Base-by-base conservation (phyloP, 2,329 filamentous ascomycete genomes). In the Aaosphaeria arxii region DNA sequence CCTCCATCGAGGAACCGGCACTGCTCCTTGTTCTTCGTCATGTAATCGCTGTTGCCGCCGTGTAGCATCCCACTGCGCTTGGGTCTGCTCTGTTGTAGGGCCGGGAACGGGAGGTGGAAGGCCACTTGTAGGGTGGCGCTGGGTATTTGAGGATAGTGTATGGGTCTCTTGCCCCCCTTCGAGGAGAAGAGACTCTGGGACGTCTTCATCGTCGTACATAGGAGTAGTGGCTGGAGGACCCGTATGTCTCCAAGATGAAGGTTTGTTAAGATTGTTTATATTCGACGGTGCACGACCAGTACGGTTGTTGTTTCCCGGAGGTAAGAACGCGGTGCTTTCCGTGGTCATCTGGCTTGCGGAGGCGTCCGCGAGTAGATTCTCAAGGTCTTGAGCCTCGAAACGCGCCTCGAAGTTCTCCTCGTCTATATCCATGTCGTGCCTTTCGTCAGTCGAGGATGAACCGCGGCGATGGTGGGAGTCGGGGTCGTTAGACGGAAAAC, bases 111-210 rank as follows among this genome's bases (percentile, higher is more conserved):
- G 74, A 11, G 73, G 69, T 3, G 69, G 70, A 4, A 71, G 58
- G n/a, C 58, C 63, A 29, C 61, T 59, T 31, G 32, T 46, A n/a
- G 44, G 45, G 42, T 47, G 48, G 13, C 55, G 43, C 41, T 49
- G 58, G 35, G 61, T 60, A 36, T 54, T 55, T 32, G 49, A 51
- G 6, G 50, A 52, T 6, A 52, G 54, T 33, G 40, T 38, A 9
- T 48, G 51, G 63, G 71, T 49, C 62, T 71, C 53, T 66, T 64
- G 58, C 40, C 71, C 71, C 33, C 72, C 78, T 67, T 86, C 83
- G 36, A 85, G 72, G 30, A 87, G 69, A 35, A 87, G 69, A 6
- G 84, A 86, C 46, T 78, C 77, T 2, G 84, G 84, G 3, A 87
- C 83, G 57, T 85, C 82, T 44, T 84, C 81, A 57, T 85, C 81